Evolutionary conservation across 495 filamentous ascomycete species (phyloP).

Genomic region (Pseudoneurospora amorphoporcata): DNA sequence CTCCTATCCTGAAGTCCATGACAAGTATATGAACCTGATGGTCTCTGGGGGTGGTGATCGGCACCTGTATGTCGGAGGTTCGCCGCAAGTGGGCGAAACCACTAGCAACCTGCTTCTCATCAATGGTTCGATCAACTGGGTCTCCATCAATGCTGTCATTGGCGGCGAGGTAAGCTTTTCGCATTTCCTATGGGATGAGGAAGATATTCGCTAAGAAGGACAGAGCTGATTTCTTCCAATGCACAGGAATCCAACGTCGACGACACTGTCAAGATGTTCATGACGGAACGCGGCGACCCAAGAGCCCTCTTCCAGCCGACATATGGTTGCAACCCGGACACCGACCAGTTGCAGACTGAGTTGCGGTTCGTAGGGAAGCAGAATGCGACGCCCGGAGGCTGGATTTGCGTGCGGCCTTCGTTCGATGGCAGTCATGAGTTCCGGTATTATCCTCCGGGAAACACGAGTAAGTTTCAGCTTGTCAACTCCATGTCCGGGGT

Average conservation of each 20-base stretch:
- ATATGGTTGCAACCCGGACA: conserved; percentile 41
- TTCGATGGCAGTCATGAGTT: conserved; percentile 34
- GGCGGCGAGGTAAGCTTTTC: conserved; percentile 31
- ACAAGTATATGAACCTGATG: conserved; percentile 40
- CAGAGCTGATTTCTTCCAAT: neutral
- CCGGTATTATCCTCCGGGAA: conserved; percentile 35
- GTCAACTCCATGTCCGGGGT: neutral
- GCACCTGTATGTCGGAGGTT: conserved; percentile 38
- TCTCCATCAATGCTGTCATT: conserved; percentile 32
- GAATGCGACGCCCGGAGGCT: conserved; percentile 26
- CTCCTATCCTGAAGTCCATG: conserved; percentile 37
- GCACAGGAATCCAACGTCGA: conserved; percentile 28
- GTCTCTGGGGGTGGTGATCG: conserved; percentile 39
- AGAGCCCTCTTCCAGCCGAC: conserved; percentile 37
- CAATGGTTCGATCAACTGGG: conserved; percentile 31
- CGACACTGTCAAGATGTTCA: conserved; percentile 47
- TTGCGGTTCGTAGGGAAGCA: conserved; percentile 27
- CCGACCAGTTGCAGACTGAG: conserved; percentile 34
- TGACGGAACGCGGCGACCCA: conserved; percentile 40
- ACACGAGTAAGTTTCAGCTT: conserved; percentile 24
- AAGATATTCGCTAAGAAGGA: too few relatives aligned
- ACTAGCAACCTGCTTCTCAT: conserved; percentile 37
- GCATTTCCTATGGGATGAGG: neutral
- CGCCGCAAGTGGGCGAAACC: conserved; percentile 24
- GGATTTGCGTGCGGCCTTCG: conserved; percentile 30